These are phyloP conservation scores for Phaeolepiota aurea DNA, from an alignment of 768 basidiomycete species.

Conservation along the genomic window DNA sequence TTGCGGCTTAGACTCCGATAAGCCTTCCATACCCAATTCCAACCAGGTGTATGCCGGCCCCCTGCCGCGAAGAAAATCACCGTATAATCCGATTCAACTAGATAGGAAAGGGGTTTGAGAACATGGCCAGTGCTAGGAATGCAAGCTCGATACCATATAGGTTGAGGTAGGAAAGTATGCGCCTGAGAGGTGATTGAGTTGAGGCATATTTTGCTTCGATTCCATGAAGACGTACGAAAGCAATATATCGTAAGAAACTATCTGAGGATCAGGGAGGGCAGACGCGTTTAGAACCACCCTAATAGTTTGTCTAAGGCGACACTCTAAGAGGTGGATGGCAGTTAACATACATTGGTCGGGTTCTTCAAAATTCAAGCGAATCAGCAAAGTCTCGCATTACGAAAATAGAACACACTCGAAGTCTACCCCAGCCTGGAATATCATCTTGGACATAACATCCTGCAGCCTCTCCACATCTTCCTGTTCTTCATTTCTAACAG, in stretches of 20 bases:
- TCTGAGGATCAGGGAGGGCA: slow-evolving; percentile 71
- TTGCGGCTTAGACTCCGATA: slow-evolving; percentile 75
- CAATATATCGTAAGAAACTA: slow-evolving; percentile 71
- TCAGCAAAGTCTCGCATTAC: slow-evolving; percentile 7
- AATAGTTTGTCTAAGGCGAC: slow-evolving; percentile 7
- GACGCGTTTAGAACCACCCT: slow-evolving; percentile 83
- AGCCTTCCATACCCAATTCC: slow-evolving; percentile 92
- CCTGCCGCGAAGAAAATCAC: slow-evolving; percentile 85
- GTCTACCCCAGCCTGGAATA: slow-evolving; percentile 86
- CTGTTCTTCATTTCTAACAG: slow-evolving; percentile 21
- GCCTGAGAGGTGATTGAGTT: no score
- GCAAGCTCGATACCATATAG: no score
- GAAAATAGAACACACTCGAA: slow-evolving; percentile 58
- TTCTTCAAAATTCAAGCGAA: slow-evolving; percentile 35
- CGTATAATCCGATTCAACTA: slow-evolving; percentile 85
- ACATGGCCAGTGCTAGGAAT: slow-evolving; percentile 10
- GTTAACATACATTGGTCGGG: slow-evolving; percentile 70
- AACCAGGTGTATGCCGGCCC: slow-evolving; percentile 61
- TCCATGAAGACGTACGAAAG: slow-evolving; percentile 59
- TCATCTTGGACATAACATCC: slow-evolving; percentile 60
- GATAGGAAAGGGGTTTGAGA: not conserved
- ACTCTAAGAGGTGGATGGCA: slow-evolving; percentile 4
- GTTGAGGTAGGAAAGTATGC: slow-evolving; percentile 71
- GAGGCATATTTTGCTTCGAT: no score
- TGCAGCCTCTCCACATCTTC: slow-evolving; percentile 54